Evolutionary conservation across 495 filamentous ascomycete genomes (phyloP), one percentile per base, ranked within the genome.

Genomic region (Aeminium ludgeri): DNA sequence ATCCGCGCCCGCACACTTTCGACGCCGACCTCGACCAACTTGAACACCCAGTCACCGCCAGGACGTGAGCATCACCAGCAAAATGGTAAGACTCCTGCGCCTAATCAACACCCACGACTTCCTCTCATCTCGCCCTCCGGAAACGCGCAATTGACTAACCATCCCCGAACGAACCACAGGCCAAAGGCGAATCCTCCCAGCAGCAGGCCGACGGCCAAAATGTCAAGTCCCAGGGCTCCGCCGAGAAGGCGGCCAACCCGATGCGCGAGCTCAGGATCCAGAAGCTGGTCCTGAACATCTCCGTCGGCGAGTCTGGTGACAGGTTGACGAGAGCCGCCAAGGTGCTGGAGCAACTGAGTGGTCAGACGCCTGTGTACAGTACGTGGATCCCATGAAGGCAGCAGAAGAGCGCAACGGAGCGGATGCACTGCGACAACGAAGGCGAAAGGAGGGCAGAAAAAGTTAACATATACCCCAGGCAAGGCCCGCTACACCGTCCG

Each of bases 221-320:
- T 29, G 30, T 34, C 40, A 42, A 34, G 30, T 30, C 13, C 28
- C 17, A 30, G 12, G 35, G 34, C 30, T 16, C 11, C 36, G 41
- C 27, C 28, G 52, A 55, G 34, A 55, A 96, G 73, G 69, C 69
- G 67, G 68, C 72, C 58, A 97, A 97, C 75, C 86, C 89, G 67
- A 96, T 96, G 91, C 81, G 85, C 69, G 86, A 96, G 72, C 82
- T 99, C 62, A 82, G 84, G 71, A 93, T 99, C 71, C 84, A 94
- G 70, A 99, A 99, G 75, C 84, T 99, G 67, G 89, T 96, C 64
- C 86, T 99, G 61, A 99, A 99, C 78, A 99, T 99, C 74, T 93
- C 80, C 45, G 91, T 99, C 63, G 91, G 91, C 69, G 91, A 99
- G 74, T 96, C 91, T 75, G 91, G 91, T 78, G 91, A 99, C 68